Base-by-base conservation (phyloP, 164 flowering plant genomes). In the Santalum album region DNA sequence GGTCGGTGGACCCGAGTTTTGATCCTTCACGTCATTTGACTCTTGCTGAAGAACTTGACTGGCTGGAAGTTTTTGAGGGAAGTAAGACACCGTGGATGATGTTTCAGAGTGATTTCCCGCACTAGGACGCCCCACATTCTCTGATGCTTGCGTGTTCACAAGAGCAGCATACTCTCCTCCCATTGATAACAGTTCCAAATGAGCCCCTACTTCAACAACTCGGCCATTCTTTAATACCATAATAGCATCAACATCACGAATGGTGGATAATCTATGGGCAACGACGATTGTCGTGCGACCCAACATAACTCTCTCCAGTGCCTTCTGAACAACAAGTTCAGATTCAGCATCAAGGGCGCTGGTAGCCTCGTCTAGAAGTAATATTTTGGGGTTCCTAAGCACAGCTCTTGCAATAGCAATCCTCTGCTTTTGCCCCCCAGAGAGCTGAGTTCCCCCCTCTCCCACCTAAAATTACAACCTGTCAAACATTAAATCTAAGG, bases 161-260 rank as follows among this genome's bases (percentile, higher is more conserved):
- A 87, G 71, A 59, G 69, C 44, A 20, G 84, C 79, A 59, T 87
- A 83, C 53, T 78, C 84, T 40, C 87, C 88, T 20, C 70, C 71
- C 53, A 59, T 69, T 17, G 76, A 64, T 47, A 77, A 65, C 60
- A 84, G 55, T 20, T 76, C 86, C 16, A 14, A 46, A 57, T 87
- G 96, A 27, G 61, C 70, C 0, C 96, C 96, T 39, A 65, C 70
- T 58, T 87, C 89, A 32, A 75, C 79, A 48, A 87, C 81, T 58
- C 65, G 69, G 6, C 96, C 89, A 42, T 76, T 69, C 56, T 73
- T 73, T 58, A 87, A 48, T 17, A 82, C 84, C 25, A 78, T 36
- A 57, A 84, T 77, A 11, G 55, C 59, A 52, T 84, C 74, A 25
- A 64, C 85, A 51, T 65, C 70, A 49, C 73, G 70, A 12, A 81